Evolutionary conservation across 2,329 filamentous ascomycete species (phyloP), one percentile per base, ranked within the genome.

Genomic region (Diaporthe destruens): DNA sequence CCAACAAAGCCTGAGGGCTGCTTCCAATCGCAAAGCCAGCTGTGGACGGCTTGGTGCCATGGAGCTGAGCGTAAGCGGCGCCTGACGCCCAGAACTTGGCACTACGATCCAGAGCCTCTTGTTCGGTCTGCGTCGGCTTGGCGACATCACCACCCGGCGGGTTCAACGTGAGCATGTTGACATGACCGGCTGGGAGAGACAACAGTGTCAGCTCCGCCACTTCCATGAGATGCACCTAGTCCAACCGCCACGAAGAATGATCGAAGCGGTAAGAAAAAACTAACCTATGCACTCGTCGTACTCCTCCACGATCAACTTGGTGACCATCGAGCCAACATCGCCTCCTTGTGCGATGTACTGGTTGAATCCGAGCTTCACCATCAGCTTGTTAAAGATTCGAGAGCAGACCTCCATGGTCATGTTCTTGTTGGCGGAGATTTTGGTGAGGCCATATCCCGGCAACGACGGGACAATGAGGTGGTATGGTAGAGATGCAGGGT

Each of bases 291-390:
- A 89, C 57, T 84, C 82, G 0, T 82, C 77, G 59, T 84, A 83
- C 0, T 77, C 79, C 0, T 79, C 80, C 5, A 83, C 84, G 56
- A 90, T 77, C 0, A 82, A 74, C 16, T 86, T 79, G 0, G 83
- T 79, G 6, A 89, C 71, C 34, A 82, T 78, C 55, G 82, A 83
- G 2, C 88, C 87, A 2, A 91, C 80, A 75, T 91, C 89, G 4
- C 89, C 89, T 12, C 89, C 89, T 77, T 90, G 88, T 0, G 83
- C 83, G 9, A 89, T 78, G 74, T 91, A 91, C 2, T 85, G 85
- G 0, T 75, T 74, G 59, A 90, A 88, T 0, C 89, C 89, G 4
- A 91, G 82, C 0, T 81, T 81, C 1, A 85, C 73, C 84, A 91
- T 87, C 2, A 90, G 75, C 29, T 84, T 81, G 78, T 90, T 82